These are phyloP conservation scores for Gnomoniopsis smithogilvyi DNA, from an alignment of 2,329 filamentous ascomycete species.

Conservation along the genomic window DNA sequence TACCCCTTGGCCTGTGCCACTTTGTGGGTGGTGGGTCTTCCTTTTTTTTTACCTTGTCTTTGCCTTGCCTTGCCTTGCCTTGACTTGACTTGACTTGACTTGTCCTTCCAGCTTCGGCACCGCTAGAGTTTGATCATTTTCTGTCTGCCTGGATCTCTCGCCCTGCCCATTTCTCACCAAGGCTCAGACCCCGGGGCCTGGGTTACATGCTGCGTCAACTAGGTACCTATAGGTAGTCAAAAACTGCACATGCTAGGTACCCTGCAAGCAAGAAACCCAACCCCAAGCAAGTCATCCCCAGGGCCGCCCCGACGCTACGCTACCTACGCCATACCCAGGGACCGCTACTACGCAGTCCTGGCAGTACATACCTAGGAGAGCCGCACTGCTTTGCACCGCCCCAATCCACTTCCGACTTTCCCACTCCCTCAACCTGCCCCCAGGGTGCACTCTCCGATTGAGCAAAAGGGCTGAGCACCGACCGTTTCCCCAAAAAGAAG, in stretches of 20 bases:
- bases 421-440: background rate
- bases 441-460: background rate
- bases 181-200: background rate
- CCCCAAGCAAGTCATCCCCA: background rate
- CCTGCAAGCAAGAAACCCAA: too few relatives aligned
- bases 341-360: background rate
- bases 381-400: background rate
- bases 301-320: background rate
- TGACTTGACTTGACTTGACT: background rate
- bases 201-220: background rate
- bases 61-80: background rate
- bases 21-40: background rate
- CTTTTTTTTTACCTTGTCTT: too few relatives aligned
- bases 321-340: background rate
- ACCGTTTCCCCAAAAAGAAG: background rate
- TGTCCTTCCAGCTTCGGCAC: background rate
- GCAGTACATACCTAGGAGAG: background rate
- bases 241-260: too few relatives aligned
- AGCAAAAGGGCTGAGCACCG: conserved; percentile 1
- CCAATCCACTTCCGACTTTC: background rate
- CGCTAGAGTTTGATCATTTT: background rate
- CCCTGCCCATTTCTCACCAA: conserved; percentile 3
- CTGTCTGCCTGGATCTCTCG: background rate
- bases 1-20: conserved; percentile 12
- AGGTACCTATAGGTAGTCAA: background rate